Evolutionary conservation across 1,139 yeast genomes (phyloP).

Genomic region (Magnusiomyces ingens): DNA sequence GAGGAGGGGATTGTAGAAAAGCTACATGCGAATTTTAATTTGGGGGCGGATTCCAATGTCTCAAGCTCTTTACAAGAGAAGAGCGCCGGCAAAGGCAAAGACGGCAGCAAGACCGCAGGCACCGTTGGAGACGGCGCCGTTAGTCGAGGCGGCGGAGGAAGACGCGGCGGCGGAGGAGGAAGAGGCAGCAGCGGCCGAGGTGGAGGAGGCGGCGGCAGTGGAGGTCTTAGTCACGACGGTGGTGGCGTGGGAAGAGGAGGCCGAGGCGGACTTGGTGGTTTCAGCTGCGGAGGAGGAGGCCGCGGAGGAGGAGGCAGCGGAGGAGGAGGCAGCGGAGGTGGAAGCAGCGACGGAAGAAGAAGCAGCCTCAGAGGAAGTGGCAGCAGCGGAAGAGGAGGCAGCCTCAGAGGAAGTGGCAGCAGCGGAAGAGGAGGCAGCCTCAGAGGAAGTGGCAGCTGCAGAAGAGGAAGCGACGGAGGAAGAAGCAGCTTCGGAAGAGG

Average conservation of each 20-base stretch:
- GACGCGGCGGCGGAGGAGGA: background rate
- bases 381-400: slow-evolving; percentile 15
- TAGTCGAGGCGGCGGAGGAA: slow-evolving; percentile 7
- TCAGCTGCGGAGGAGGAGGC: slow-evolving; percentile 18
- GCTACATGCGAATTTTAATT: no score
- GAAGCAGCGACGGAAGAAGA: slow-evolving; percentile 7
- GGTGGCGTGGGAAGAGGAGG: slow-evolving; percentile 14
- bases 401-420: slow-evolving; percentile 17
- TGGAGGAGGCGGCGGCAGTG: slow-evolving; percentile 15
- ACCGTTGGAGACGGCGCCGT: slow-evolving; percentile 19
- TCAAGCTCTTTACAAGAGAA: slow-evolving; percentile 7
- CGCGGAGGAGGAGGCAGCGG: slow-evolving; percentile 1
- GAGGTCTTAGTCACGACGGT: no score
- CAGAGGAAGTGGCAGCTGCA: slow-evolving; percentile 2
- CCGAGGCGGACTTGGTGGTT: slow-evolving; percentile 15
- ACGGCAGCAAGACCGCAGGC: slow-evolving; percentile 4
- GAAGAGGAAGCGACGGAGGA: slow-evolving; percentile 5
- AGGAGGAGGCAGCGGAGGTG: slow-evolving; percentile 9
- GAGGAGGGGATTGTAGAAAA: no score
- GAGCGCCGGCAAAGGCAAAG: slow-evolving; percentile 17
- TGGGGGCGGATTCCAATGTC: no score
- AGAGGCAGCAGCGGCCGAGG: slow-evolving; percentile 1
- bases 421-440: slow-evolving; percentile 19
- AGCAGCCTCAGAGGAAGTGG: slow-evolving; percentile 9
- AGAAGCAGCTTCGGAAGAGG: slow-evolving; percentile 19